Percentiles rank a stretch among this genome's conserved stretches.
These are phyloP conservation scores for Tephrocybe sp. DNA, from an alignment of 768 basidiomycete genomes.

Conservation along the genomic window DNA sequence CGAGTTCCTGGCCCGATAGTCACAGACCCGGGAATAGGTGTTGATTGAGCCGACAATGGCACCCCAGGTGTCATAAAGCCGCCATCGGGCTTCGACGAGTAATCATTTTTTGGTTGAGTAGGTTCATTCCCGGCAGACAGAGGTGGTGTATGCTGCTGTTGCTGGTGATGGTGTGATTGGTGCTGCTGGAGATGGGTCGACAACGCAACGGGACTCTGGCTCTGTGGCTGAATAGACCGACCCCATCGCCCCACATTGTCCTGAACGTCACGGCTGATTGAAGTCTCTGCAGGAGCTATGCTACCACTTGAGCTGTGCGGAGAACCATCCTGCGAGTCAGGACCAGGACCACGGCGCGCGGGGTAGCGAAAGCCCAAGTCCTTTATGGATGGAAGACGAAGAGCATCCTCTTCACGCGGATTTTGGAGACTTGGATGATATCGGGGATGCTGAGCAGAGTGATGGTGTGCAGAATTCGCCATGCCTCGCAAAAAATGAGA, in stretches of 20 bases:
- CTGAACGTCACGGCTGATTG: slow-evolving; percentile 24
- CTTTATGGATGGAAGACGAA: slow-evolving; percentile 71
- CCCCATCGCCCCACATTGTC: slow-evolving; percentile 33
- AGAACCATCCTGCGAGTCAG: slow-evolving; percentile 30
- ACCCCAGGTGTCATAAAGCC: slow-evolving; percentile 49
- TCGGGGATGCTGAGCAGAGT: slow-evolving; percentile 34
- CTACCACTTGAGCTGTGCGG: slow-evolving; percentile 12
- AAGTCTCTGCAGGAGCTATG: slow-evolving; percentile 24
- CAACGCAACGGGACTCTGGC: slow-evolving; percentile 24
- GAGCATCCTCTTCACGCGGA: slow-evolving; percentile 35
- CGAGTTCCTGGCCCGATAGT: slow-evolving; percentile 33
- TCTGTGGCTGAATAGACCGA: slow-evolving; percentile 24
- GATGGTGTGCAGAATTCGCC: slow-evolving; percentile 55
- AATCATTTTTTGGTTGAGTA: slow-evolving; percentile 35
- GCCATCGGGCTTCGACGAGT: slow-evolving; percentile 49
- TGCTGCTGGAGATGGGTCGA: slow-evolving; percentile 27
- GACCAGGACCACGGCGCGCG: slow-evolving; percentile 23
- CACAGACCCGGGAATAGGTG: slow-evolving; percentile 36
- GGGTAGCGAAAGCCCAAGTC: slow-evolving; percentile 64
- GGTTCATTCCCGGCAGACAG: slow-evolving; percentile 44
- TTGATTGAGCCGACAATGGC: slow-evolving; percentile 44
- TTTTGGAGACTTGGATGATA: slow-evolving; percentile 36
- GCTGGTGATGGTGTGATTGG: slow-evolving; percentile 37
- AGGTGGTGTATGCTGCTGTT: slow-evolving; percentile 49
- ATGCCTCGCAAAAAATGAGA: slow-evolving; percentile 29